Conservation (phyloP, 2,329 filamentous ascomycete genomes). For the Ceratocystiopsis sp. region DNA sequence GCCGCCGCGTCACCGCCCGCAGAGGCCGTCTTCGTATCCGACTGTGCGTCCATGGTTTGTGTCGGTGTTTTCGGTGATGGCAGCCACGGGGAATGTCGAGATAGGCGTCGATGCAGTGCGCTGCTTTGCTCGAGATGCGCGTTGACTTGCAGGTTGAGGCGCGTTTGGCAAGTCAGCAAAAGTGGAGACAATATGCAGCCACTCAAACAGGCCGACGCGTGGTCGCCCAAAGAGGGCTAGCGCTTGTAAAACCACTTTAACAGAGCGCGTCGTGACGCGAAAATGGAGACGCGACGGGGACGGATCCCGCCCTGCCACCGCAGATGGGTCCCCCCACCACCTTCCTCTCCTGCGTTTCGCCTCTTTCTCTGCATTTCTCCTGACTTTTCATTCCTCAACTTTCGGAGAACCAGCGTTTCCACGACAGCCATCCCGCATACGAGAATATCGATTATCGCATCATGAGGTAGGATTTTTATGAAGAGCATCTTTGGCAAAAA, state of each 20-base stretch:
- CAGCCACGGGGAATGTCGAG: neutral
- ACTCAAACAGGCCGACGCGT: slow-evolving; percentile 9
- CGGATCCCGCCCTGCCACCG: neutral
- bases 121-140: too few relatives aligned
- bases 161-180: neutral
- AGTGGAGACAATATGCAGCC: slow-evolving; percentile 1
- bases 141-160: neutral
- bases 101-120: neutral
- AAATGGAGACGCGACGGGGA: slow-evolving; percentile 1
- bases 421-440: neutral
- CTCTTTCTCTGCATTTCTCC: slow-evolving; percentile 1
- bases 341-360: neutral
- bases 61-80: neutral
- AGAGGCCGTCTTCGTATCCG: neutral
- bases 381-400: neutral
- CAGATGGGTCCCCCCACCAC: neutral
- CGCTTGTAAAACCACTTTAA: slow-evolving; percentile 19
- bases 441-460: neutral
- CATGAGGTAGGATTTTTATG: slow-evolving; percentile 12
- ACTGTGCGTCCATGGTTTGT: slow-evolving; percentile 2
- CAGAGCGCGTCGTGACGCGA: slow-evolving; percentile 11
- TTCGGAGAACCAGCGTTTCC: neutral
- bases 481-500: too few relatives aligned
- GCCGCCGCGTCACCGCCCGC: slow-evolving; percentile 30
- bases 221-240: slow-evolving; percentile 15